Base-by-base conservation (phyloP, 176 grass and related monocot genomes). In the Aegilops sharonensis region DNA sequence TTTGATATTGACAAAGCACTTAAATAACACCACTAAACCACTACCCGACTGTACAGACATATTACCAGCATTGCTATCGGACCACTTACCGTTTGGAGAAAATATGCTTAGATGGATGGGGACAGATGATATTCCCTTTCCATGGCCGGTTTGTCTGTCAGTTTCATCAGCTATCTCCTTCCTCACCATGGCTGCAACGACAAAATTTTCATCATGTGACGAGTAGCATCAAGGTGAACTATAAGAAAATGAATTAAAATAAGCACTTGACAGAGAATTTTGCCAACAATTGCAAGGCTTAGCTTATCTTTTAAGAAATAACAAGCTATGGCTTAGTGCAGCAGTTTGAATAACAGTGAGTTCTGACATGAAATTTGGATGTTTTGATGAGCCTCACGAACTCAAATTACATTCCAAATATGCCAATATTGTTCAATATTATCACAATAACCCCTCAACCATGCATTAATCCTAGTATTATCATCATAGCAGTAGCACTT, bases 91-190 rank as follows among this genome's bases (percentile, higher is more conserved):
- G 75, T 85, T 0, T 66, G 95, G 92, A 82, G 95, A 97, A 85
- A 89, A 97, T 74, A 97, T 88, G 68, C 95, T 97, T 61, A 97
- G 67, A 89, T 97, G 95, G 82, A 97, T 97, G 82, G 95, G 95
- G 67, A 97, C 84, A 81, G 92, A 36, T 77, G 95, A 97, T 86
- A 97, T 97, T 92, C 72, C 86, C 92, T 94, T 97, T 67, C 88
- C 76, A 77, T 92, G 95, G 72, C 94, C 95, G 6, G 95, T 97
- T 88, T 94, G 92, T 87, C 95, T 90, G 83, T 97, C 95, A 88
- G 95, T 97, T 80, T 97, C 95, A 73, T 97, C 95, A 91, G 93
- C 90, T 63, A 97, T 97, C 89, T 97, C 95, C 83, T 97, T 89
- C 83, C 95, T 97, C 83, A 97, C 95, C 85, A 86, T 84, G 37